A percentile compares a stretch with the other conserved stretches of the same genome.
phyloP scores from a whole-genome alignment of 176 grass and related monocot genomes.

The Musa acuminata region DNA sequence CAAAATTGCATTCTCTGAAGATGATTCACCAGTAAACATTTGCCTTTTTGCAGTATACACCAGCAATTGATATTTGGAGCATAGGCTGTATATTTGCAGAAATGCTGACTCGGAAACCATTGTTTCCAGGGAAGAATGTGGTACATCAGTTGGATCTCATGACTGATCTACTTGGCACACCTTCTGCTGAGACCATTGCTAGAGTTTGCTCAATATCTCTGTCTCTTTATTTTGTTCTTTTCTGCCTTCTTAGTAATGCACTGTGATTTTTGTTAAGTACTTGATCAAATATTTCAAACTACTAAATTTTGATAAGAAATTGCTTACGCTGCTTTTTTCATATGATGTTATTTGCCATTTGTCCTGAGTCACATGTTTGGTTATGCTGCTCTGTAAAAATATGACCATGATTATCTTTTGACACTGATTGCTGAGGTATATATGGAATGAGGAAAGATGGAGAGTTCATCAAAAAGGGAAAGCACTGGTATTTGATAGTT shows the following conservation, averaged over 20 bases:
- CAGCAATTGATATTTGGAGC: slow-evolving; percentile 15
- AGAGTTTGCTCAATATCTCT: slow-evolving; percentile 4
- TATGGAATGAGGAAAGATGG: background rate
- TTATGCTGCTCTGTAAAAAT: background rate
- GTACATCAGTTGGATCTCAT: slow-evolving; percentile 13
- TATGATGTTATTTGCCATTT: background rate
- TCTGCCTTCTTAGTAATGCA: background rate
- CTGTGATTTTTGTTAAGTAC: background rate
- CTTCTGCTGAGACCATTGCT: slow-evolving; percentile 12
- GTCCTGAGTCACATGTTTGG: background rate
- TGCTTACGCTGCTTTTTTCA: background rate
- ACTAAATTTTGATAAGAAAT: background rate
- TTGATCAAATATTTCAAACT: background rate
- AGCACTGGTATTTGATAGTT: background rate
- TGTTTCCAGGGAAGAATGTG: slow-evolving; percentile 16
- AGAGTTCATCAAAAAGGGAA: background rate
- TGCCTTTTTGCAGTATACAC: slow-evolving; percentile 14
- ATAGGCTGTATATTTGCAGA: slow-evolving; percentile 21
- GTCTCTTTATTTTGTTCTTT: background rate
- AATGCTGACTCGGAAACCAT: slow-evolving; percentile 15
- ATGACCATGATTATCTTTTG: background rate
- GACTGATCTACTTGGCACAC: slow-evolving; percentile 17
- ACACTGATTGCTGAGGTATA: background rate
- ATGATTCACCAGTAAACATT: background rate
- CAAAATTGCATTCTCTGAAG: background rate